Percentiles rank a stretch among this genome's conserved stretches.
phyloP scores from a whole-genome alignment of 345 rosid genomes.

The Brassica napus region DNA sequence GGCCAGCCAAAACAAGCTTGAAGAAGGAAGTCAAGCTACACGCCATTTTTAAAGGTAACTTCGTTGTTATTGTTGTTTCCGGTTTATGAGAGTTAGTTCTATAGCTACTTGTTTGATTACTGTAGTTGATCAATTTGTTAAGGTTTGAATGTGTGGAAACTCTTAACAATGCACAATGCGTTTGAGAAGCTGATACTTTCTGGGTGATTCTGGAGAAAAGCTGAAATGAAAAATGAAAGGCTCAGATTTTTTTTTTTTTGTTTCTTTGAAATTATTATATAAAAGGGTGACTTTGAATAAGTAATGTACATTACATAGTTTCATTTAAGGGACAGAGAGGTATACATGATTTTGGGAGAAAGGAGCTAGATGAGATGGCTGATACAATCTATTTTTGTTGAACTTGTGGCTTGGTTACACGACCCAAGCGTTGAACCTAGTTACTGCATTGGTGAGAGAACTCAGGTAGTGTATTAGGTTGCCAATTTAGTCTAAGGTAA shows the following conservation, averaged over 20 bases:
- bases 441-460: conserved; percentile 25
- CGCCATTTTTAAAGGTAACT: conserved; percentile 31
- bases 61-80: conserved; percentile 11
- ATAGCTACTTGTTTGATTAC: too few relatives aligned
- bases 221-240: not conserved
- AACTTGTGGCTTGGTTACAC: conserved; percentile 17
- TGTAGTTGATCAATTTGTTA: conserved; percentile 6
- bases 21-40: conserved; percentile 32
- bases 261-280: not conserved
- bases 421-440: conserved; percentile 6
- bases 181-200: conserved; percentile 17
- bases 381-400: not conserved
- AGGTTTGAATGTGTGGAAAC: conserved; percentile 12
- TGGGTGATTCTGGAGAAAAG: not conserved
- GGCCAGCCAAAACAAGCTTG: conserved; percentile 32
- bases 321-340: not conserved
- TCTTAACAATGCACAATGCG: conserved; percentile 24
- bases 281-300: not conserved
- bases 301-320: conserved; percentile 14
- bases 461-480: conserved; percentile 37
- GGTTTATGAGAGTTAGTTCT: not conserved
- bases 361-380: not conserved
- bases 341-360: too few relatives aligned
- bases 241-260: not conserved
- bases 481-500: conserved; percentile 22